Base-by-base conservation (phyloP, 73 alveolate species). In the Urostyla sp. region DNA sequence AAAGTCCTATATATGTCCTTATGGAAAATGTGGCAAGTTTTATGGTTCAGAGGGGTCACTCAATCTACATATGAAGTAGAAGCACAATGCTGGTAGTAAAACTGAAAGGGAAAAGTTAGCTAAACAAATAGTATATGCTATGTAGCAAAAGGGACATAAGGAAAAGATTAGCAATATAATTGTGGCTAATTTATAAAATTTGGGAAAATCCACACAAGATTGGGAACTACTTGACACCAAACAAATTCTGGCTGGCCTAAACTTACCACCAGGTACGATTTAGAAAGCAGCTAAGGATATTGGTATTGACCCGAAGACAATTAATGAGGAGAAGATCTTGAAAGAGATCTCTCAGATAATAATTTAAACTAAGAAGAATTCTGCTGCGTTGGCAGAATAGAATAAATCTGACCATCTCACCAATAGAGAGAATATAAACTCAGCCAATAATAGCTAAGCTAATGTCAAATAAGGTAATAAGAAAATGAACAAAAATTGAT, bases 71-170 rank as follows among this genome's bases (percentile, higher is more conserved):
- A 87, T 91, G 36, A 91, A 87, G 55, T 53, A 87, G 15, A 91
- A 91, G 58, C 97, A 91, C 56, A 78, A 81, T 66, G 97, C 93
- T 31, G 97, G 97, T 0, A 91, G 90, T 48, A 91, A 91, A 54
- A 91, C 97, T 2, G 97, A 91, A 32, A 87, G 97, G 76, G 97
- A 91, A 55, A 91, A 88, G 56, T 74, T 87, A 24, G 97, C 97
- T 28, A 88, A 75, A 84, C 38, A 52, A 38, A 20, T 79, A 16
- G 56, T 75, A 2, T 30, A 40, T 54, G 75, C 73, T 46, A 31
- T 55, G n/a, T n/a, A 26, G n/a, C n/a, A 15, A 74, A 31, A 53
- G 80, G 80, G 21, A 11, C 37, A 15, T 34, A 6, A 3, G 76
- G 76, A 2, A 10, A 6, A 13, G 32, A 59, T 15, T 20, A 35